phyloP scores from a whole-genome alignment of 805 yeast genomes.

The Wickerhamomyces rabaulensis region DNA sequence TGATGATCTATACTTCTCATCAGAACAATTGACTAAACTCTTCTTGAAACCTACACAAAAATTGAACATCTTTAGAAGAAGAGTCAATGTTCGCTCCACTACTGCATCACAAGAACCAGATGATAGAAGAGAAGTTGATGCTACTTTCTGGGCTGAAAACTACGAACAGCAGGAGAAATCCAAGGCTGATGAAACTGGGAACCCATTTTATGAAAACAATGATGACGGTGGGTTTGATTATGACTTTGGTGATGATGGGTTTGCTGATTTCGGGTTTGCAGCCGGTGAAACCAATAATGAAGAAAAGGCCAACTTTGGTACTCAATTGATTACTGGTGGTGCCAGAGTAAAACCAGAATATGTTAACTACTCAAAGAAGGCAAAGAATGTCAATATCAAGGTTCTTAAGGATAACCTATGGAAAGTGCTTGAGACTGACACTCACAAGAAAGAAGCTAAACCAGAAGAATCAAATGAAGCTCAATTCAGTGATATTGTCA shows the following conservation, averaged over 20 bases:
- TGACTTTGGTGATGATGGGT: slow-evolving; percentile 4
- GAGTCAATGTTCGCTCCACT: background rate
- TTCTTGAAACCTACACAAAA: slow-evolving; percentile 60
- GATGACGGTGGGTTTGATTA: slow-evolving; percentile 22
- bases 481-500: slow-evolving; percentile 43
- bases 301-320: slow-evolving; percentile 18
- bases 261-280: slow-evolving; percentile 20
- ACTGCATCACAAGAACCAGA: slow-evolving; percentile 6
- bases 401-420: slow-evolving; percentile 71
- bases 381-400: slow-evolving; percentile 76
- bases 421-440: slow-evolving; percentile 39
- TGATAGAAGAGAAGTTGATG: slow-evolving; percentile 46
- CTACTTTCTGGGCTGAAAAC: slow-evolving; percentile 66
- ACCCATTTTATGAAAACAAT: slow-evolving; percentile 14
- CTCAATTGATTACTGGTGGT: slow-evolving; percentile 24
- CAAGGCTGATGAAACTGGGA: slow-evolving; percentile 28
- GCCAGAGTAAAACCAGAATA: slow-evolving; percentile 33
- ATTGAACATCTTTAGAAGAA: slow-evolving; percentile 29
- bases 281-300: slow-evolving; percentile 5
- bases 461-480: slow-evolving; percentile 3
- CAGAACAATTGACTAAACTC: slow-evolving; percentile 59
- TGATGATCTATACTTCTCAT: slow-evolving; percentile 66
- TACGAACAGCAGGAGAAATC: slow-evolving; percentile 39
- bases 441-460: background rate
- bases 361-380: slow-evolving; percentile 60